Percentiles rank a stretch among this genome's conserved stretches.
Evolutionary conservation across 495 filamentous ascomycete genomes (phyloP).

Genomic region (Aspergillus sclerotioniger): DNA sequence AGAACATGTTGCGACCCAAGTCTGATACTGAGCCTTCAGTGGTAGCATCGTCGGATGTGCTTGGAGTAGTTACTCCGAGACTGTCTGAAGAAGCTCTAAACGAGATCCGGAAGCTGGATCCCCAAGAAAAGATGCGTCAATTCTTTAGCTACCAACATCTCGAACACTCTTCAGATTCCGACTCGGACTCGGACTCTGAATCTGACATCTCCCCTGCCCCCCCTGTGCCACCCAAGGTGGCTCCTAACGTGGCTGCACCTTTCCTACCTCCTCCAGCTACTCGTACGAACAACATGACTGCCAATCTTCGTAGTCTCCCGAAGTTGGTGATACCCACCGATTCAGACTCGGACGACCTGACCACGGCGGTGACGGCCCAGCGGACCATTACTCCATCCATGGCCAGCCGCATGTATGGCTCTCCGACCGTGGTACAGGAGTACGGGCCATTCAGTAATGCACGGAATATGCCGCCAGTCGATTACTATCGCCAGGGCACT

Average conservation of each 20-base stretch:
- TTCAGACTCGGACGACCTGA: slow-evolving; percentile 17
- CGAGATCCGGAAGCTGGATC: slow-evolving; percentile 65
- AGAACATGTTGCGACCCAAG: slow-evolving; percentile 25
- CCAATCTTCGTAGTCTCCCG: slow-evolving; percentile 52
- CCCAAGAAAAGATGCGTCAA: slow-evolving; percentile 81
- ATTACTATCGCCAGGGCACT: slow-evolving; percentile 67
- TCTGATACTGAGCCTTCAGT: slow-evolving; percentile 59
- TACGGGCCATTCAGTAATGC: slow-evolving; percentile 10
- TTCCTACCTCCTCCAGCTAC: slow-evolving; percentile 38
- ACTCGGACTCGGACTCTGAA: slow-evolving; percentile 37
- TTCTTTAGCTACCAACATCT: slow-evolving; percentile 77
- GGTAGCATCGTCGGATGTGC: slow-evolving; percentile 80
- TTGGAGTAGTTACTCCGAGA: slow-evolving; percentile 59
- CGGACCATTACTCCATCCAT: slow-evolving; percentile 19
- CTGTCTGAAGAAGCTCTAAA: slow-evolving; percentile 69
- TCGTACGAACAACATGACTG: slow-evolving; percentile 22
- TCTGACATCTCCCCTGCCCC: slow-evolving; percentile 2
- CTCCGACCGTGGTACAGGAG: slow-evolving; percentile 11
- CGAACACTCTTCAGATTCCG: slow-evolving; percentile 45
- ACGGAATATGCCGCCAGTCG: neutral
- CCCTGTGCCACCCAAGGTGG: neutral
- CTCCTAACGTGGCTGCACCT: neutral
- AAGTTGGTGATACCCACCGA: slow-evolving; percentile 54
- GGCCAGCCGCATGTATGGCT: neutral
- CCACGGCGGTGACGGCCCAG: slow-evolving; percentile 16